Evolutionary conservation across 208 protist genomes (phyloP).

Genomic region (Leishmania aethiopica): DNA sequence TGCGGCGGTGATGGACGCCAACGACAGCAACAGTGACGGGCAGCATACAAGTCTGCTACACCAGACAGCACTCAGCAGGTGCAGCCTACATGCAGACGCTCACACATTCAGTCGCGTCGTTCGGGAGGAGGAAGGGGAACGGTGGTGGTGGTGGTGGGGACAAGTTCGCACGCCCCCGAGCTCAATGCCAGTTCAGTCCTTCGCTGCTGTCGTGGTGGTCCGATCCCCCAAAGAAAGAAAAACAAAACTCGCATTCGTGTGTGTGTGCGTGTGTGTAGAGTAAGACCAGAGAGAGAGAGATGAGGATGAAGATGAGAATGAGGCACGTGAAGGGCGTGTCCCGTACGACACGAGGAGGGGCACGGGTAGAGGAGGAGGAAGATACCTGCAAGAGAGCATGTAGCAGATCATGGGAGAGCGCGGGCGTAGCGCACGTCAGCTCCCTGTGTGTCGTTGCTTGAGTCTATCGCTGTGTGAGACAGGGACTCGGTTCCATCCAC

Average conservation of each 20-base stretch:
- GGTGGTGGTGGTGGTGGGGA: not conserved
- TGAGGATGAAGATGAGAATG: not conserved
- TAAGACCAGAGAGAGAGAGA: not conserved
- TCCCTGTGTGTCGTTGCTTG: not conserved
- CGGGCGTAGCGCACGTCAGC: not conserved
- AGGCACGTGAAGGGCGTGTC: not conserved
- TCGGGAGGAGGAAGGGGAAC: not conserved
- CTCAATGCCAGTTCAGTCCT: not conserved
- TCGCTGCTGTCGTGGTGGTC: not conserved
- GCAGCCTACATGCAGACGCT: not conserved
- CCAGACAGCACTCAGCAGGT: not conserved
- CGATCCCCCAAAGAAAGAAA: not conserved
- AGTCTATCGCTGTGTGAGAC: not conserved
- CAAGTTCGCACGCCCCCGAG: not conserved
- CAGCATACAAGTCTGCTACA: not conserved
- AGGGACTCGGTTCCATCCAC: not conserved
- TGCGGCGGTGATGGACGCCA: not conserved
- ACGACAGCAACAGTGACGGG: not conserved
- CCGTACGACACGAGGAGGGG: not conserved
- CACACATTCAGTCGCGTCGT: not conserved
- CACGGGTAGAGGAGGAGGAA: not conserved
- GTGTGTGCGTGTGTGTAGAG: not conserved
- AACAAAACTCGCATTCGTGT: not conserved
- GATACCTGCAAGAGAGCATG: not conserved
- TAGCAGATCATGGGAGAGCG: not conserved